Evolutionary conservation across 176 grass and related monocot genomes (phyloP).

Genomic region (Musa troglodytarum): DNA sequence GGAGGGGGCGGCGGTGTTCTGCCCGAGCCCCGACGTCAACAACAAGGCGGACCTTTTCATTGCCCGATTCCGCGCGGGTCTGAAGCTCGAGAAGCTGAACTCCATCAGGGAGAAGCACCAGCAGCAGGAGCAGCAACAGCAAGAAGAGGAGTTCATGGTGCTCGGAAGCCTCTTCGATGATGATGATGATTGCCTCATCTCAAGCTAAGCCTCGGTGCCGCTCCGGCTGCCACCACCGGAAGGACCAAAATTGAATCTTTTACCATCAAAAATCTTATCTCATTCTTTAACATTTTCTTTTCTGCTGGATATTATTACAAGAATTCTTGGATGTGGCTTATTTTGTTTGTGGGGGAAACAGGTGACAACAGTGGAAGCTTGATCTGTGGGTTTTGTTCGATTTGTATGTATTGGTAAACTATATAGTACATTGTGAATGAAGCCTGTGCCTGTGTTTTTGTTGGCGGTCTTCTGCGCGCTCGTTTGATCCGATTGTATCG

Average conservation of each 20-base stretch:
- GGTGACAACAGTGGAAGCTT: no score
- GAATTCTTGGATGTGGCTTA: no score
- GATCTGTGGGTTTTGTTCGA: no score
- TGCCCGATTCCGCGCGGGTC: slow-evolving; percentile 49
- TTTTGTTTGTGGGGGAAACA: no score
- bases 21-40: slow-evolving; percentile 90
- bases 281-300: no score
- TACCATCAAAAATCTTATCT: background rate
- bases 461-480: no score
- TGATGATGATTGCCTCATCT: background rate
- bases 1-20: slow-evolving; percentile 36
- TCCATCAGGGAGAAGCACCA: slow-evolving; percentile 55
- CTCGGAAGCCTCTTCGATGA: background rate
- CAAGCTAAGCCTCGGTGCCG: background rate
- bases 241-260: background rate
- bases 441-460: no score
- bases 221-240: background rate
- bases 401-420: no score
- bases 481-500: no score
- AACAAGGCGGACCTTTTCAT: slow-evolving; percentile 82
- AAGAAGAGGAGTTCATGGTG: background rate
- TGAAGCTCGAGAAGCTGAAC: slow-evolving; percentile 85
- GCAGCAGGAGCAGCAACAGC: background rate
- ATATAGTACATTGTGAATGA: no score
- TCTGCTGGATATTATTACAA: no score